Conservation (phyloP, 1,284 basidiomycete species). For the Trichosporon sp. region DNA sequence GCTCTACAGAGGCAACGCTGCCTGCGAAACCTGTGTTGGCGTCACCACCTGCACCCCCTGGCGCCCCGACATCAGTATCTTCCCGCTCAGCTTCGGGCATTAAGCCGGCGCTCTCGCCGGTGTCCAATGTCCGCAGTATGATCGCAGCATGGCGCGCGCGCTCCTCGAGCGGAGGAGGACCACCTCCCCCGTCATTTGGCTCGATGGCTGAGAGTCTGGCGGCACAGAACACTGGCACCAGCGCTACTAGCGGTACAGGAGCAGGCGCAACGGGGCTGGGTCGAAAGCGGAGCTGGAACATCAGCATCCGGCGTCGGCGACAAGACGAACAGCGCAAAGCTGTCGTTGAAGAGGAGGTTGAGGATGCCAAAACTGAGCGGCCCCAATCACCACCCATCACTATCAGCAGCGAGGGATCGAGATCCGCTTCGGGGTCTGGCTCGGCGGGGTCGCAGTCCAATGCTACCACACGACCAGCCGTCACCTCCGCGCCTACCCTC, state of each 20-base stretch:
- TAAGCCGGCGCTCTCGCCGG: not conserved
- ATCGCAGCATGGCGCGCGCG: constrained; percentile 60
- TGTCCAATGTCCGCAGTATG: constrained; percentile 58
- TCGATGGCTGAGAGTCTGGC: not conserved
- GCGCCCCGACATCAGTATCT: not conserved
- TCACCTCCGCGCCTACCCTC: not conserved
- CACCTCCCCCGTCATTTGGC: not conserved
- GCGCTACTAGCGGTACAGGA: constrained; percentile 16
- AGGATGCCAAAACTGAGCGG: not conserved
- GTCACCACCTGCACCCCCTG: not conserved
- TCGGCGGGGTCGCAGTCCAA: not conserved
- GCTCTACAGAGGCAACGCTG: not conserved
- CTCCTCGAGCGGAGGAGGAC: not conserved
- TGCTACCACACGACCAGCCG: not conserved
- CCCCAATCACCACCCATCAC: not conserved
- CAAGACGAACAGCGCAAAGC: constrained; percentile 46
- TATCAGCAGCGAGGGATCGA: not conserved
- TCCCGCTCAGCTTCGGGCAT: constrained; percentile 5
- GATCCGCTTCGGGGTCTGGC: not conserved
- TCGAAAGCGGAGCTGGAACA: constrained; percentile 50
- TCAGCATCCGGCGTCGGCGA: constrained; percentile 59
- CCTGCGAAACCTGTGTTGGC: not conserved
- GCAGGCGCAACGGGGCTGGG: constrained; percentile 43
- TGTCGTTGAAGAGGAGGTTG: constrained; percentile 4
- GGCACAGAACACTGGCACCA: constrained; percentile 12